These are phyloP conservation scores for Claviceps maximensis DNA, from an alignment of 2,329 filamentous ascomycete genomes.

Conservation along the genomic window DNA sequence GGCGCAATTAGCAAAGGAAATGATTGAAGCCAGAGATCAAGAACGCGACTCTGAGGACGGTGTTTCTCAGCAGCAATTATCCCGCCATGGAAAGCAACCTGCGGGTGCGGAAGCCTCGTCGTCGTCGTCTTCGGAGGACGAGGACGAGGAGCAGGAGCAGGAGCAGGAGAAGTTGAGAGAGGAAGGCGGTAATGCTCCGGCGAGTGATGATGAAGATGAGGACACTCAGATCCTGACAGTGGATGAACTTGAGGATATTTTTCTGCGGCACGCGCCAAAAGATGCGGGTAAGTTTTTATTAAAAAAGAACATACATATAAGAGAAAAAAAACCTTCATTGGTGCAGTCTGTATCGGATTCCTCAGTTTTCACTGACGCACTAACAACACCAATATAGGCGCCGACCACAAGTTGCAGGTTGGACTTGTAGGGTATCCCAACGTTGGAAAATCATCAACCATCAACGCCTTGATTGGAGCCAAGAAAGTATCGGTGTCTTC, in stretches of 20 bases:
- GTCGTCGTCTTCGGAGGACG: slow-evolving; percentile 7
- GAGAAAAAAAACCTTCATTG: too few species aligned
- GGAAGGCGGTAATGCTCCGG: slow-evolving; percentile 19
- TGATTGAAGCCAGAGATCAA: slow-evolving; percentile 58
- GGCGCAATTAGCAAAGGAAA: slow-evolving; percentile 77
- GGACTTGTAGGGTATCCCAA: slow-evolving; percentile 96
- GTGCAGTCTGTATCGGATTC: neutral
- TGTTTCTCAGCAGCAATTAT: slow-evolving; percentile 8
- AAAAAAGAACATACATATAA: too few species aligned
- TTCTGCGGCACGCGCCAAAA: slow-evolving; percentile 56
- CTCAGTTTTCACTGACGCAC: slow-evolving; percentile 9
- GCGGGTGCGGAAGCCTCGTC: slow-evolving; percentile 5
- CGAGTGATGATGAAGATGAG: slow-evolving; percentile 26
- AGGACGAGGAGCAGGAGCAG: slow-evolving; percentile 14
- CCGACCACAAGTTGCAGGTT: slow-evolving; percentile 63
- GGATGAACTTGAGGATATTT: slow-evolving; percentile 81
- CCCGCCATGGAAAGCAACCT: slow-evolving; percentile 17
- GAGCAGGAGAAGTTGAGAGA: slow-evolving; percentile 26
- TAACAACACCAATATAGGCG: slow-evolving; percentile 17
- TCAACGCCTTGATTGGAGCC: slow-evolving; percentile 94
- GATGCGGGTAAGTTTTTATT: slow-evolving; percentile 32
- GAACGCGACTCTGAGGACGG: slow-evolving; percentile 33
- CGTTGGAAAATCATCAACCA: slow-evolving; percentile 97
- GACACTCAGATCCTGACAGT: slow-evolving; percentile 78
- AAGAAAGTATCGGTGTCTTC: slow-evolving; percentile 98